Evolutionary conservation across 805 yeast species (phyloP).

Genomic region (Yarrowia deformans): DNA sequence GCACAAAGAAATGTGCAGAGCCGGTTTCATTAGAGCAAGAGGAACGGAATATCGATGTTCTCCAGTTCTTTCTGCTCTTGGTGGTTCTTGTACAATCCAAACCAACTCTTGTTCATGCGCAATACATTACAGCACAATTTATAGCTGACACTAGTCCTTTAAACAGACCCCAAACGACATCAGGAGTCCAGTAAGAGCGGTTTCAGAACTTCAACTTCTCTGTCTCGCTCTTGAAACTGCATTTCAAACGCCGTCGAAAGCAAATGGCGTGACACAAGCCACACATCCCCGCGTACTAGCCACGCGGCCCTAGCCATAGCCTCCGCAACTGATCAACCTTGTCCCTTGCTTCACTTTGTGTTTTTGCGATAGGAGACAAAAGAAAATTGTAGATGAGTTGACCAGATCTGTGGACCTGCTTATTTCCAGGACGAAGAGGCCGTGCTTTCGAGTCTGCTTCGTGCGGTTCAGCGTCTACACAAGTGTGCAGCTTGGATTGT

Average conservation of each 20-base stretch:
- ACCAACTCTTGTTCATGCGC: background rate
- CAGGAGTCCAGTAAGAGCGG: background rate
- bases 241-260: background rate
- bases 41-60: background rate
- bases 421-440: background rate
- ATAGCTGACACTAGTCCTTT: background rate
- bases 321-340: slow-evolving; percentile 14
- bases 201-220: background rate
- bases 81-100: background rate
- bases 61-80: background rate
- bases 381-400: background rate
- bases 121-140: no score
- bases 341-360: slow-evolving; percentile 9
- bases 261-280: slow-evolving; percentile 19
- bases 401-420: background rate
- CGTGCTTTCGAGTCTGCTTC: background rate
- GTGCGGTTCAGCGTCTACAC: no score
- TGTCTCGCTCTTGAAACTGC: background rate
- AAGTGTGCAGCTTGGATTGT: no score
- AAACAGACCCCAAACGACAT: background rate
- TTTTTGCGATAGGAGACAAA: background rate
- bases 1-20: background rate
- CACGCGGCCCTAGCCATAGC: slow-evolving; percentile 12
- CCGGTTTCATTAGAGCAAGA: background rate
- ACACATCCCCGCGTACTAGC: slow-evolving; percentile 16